These are phyloP conservation scores for Picea abies DNA, from an alignment of 83 land plant species.

Conservation along the genomic window DNA sequence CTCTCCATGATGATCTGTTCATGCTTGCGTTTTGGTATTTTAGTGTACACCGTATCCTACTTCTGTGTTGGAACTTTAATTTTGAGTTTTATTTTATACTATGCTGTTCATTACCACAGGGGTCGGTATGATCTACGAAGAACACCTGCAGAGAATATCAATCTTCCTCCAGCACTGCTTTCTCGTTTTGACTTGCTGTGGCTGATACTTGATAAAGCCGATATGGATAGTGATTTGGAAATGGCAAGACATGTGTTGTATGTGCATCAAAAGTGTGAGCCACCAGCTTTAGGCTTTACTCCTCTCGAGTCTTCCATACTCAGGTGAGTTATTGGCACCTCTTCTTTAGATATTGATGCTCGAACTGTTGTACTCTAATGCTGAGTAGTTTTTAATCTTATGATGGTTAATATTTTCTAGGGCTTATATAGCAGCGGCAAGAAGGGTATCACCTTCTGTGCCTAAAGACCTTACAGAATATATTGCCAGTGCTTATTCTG, in stretches of 20 bases:
- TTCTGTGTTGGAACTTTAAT: too few species aligned
- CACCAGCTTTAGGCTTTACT: slow-evolving; percentile 89
- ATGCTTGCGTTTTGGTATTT: too few species aligned
- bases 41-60: too few species aligned
- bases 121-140: slow-evolving; percentile 98
- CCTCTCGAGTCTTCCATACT: slow-evolving; percentile 90
- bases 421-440: slow-evolving; percentile 91
- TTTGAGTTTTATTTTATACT: too few species aligned
- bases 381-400: slow-evolving; percentile 2
- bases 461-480: slow-evolving; percentile 91
- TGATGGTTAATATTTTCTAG: slow-evolving; percentile 28
- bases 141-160: slow-evolving; percentile 98
- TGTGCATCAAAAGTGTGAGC: slow-evolving; percentile 82
- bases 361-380: neutral
- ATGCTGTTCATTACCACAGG: slow-evolving; percentile 43
- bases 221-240: slow-evolving; percentile 94
- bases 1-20: too few species aligned
- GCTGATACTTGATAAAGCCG: slow-evolving; percentile 93
- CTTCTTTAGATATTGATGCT: neutral
- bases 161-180: slow-evolving; percentile 95
- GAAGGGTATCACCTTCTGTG: slow-evolving; percentile 71
- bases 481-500: slow-evolving; percentile 89
- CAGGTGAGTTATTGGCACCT: slow-evolving; percentile 39
- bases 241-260: slow-evolving; percentile 92
- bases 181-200: slow-evolving; percentile 96